Evolutionary conservation across 257 asterid genomes (phyloP), one percentile per base, ranked within the genome.

Genomic region (Echites panduratus): DNA sequence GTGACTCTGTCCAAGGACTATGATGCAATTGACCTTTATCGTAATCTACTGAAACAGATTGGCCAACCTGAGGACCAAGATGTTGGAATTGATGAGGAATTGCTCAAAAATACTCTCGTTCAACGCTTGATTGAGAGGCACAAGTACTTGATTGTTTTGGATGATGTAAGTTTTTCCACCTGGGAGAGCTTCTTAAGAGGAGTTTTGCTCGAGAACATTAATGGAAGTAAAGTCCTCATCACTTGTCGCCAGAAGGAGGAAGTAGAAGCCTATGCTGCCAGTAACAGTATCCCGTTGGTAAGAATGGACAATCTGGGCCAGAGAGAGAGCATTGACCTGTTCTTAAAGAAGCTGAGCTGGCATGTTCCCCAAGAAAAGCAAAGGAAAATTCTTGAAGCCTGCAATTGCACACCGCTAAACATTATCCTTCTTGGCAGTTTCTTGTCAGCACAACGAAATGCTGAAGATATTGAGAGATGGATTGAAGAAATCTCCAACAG

Each of bases 381-480:
- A 52, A 0, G 40, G 49, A 58, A 20, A 50, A 62, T 76, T 48
- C 58, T 73, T 24, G 6, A 53, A 4, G 73, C 62, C 58, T 76
- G 86, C 72, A 9, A 17, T 5, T 40, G 78, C 27, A 44, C 73
- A 41, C 83, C 81, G 19, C 14, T 82, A 41, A 79, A 79, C 35
- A 44, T 47, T 59, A 59, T 82, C 71, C 83, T 82, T 59, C 81
- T 82, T 35, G 83, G 86, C 43, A 79, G 83, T n/a, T 73, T 82
- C 11, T n/a, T 79, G 32, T 73, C 77, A 2, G 66, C 68, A 4
- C 29, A 47, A 4, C 29, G 38, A 65, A 20, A 4, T 6, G 24
- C 1, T 26, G 7, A 44, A 47, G 29, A 38, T 13, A 16, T 19
- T 14, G 58, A 62, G 10, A 19, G 49, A 29, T 61, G 76, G 77